Evolutionary conservation across 805 yeast genomes (phyloP).

Genomic region (Suhomyces pyralidae): DNA sequence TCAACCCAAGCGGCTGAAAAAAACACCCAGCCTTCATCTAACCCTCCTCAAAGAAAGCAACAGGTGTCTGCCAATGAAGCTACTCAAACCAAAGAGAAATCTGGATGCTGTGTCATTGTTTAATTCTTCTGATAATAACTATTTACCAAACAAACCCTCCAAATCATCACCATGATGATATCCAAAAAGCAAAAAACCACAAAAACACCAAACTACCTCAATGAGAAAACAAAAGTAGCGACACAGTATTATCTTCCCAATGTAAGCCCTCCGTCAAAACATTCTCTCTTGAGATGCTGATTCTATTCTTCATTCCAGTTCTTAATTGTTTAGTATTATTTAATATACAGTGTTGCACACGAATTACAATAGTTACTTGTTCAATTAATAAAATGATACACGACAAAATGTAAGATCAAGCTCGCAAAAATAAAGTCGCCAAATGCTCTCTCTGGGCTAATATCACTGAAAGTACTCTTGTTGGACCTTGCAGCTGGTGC

Average conservation of each 20-base stretch:
- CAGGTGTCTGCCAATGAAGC: slow-evolving; percentile 6
- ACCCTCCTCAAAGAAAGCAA: slow-evolving; percentile 12
- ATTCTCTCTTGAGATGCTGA: background rate
- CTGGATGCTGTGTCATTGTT: slow-evolving; percentile 38
- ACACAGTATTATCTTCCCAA: background rate
- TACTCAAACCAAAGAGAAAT: slow-evolving; percentile 26
- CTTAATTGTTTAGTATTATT: slow-evolving; percentile 1
- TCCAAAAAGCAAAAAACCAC: background rate
- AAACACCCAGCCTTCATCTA: slow-evolving; percentile 1
- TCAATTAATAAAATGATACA: slow-evolving; percentile 69
- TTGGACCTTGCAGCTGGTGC: slow-evolving; percentile 8
- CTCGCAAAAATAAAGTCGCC: slow-evolving; percentile 89
- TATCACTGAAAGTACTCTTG: slow-evolving; percentile 11
- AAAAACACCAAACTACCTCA: background rate
- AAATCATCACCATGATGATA: background rate
- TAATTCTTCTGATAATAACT: slow-evolving; percentile 8
- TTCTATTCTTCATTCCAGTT: background rate
- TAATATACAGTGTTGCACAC: background rate
- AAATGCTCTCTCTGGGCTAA: slow-evolving; percentile 58
- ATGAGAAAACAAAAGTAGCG: background rate
- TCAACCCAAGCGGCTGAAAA: slow-evolving; percentile 6
- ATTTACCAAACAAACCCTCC: background rate
- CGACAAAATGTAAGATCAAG: slow-evolving; percentile 82
- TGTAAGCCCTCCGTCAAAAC: background rate
- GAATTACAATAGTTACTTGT: background rate